A percentile compares a stretch with the other conserved stretches of the same genome.
Conservation (phyloP, 2,329 filamentous ascomycete species). For the Ceratocystis cacaofunesta region DNA sequence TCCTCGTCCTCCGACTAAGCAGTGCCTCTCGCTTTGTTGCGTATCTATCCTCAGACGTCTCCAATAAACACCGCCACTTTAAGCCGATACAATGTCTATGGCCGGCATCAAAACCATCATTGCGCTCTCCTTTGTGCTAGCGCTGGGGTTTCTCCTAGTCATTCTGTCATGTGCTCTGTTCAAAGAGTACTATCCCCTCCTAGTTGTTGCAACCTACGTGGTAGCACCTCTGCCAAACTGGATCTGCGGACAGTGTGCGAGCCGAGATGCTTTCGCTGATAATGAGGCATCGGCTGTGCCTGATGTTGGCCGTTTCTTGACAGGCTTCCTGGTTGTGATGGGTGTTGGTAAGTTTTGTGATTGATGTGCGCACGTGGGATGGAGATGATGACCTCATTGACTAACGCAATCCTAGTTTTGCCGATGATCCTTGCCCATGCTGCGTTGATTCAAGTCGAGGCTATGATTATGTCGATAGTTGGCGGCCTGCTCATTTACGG, state of each 20-base stretch:
- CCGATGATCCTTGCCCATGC: slow-evolving; percentile 80
- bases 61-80: background rate
- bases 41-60: background rate
- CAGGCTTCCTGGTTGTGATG: slow-evolving; percentile 93
- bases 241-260: slow-evolving; percentile 77
- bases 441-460: slow-evolving; percentile 62
- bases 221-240: slow-evolving; percentile 91
- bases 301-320: slow-evolving; percentile 86
- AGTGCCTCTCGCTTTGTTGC: background rate
- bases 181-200: slow-evolving; percentile 84
- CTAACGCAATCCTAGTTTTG: slow-evolving; percentile 43
- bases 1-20: background rate
- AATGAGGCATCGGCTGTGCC: slow-evolving; percentile 71
- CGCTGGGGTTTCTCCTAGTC: slow-evolving; percentile 95
- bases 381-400: background rate
- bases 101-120: slow-evolving; percentile 98
- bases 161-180: slow-evolving; percentile 95
- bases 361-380: background rate
- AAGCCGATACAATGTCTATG: slow-evolving; percentile 36
- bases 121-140: slow-evolving; percentile 94
- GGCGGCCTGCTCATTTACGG: slow-evolving; percentile 92
- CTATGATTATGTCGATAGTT: slow-evolving; percentile 89
- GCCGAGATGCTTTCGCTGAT: slow-evolving; percentile 88
- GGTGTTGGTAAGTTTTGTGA: slow-evolving; percentile 61
- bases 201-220: slow-evolving; percentile 92